Percentiles rank a stretch among this genome's conserved stretches.
These are phyloP conservation scores for Chlorella sorokiniana DNA, from an alignment of 139 green algal genomes.

Conservation along the genomic window DNA sequence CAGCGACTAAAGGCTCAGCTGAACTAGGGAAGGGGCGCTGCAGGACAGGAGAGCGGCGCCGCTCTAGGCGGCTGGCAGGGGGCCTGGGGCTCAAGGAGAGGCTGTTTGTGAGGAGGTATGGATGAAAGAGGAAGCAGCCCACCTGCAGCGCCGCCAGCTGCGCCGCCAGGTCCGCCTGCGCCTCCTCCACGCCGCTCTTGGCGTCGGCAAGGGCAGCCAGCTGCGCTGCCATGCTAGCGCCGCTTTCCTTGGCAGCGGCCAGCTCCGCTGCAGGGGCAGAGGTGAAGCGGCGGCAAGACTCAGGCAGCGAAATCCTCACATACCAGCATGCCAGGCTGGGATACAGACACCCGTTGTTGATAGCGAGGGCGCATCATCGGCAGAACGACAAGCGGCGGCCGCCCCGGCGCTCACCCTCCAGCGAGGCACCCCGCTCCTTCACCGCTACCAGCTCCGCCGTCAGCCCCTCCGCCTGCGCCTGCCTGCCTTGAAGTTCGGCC, in stretches of 20 bases:
- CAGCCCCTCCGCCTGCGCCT: not conserved
- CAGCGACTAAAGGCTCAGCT: no score
- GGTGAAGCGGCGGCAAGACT: not conserved
- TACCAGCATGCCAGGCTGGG: no score
- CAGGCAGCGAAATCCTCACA: no score
- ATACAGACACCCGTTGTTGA: no score
- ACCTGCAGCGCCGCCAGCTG: constrained; percentile 32
- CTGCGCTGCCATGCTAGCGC: not conserved
- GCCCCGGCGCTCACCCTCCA: not conserved
- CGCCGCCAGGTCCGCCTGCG: not conserved
- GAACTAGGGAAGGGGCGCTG: no score
- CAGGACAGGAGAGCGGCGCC: no score
- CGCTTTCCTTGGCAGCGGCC: no score
- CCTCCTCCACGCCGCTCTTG: constrained; percentile 15
- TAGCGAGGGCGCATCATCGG: no score
- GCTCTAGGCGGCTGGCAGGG: no score
- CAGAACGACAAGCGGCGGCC: not conserved
- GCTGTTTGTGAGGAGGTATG: no score
- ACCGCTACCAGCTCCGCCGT: constrained; percentile 11
- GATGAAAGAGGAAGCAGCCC: not conserved
- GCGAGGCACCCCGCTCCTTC: not conserved
- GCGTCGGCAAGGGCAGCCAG: constrained; percentile 1
- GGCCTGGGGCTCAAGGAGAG: no score
- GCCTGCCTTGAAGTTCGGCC: not conserved
- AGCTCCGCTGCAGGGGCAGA: constrained; percentile 8